phyloP scores from a whole-genome alignment of 306 rosid species.

The Begonia peltatifolia region DNA sequence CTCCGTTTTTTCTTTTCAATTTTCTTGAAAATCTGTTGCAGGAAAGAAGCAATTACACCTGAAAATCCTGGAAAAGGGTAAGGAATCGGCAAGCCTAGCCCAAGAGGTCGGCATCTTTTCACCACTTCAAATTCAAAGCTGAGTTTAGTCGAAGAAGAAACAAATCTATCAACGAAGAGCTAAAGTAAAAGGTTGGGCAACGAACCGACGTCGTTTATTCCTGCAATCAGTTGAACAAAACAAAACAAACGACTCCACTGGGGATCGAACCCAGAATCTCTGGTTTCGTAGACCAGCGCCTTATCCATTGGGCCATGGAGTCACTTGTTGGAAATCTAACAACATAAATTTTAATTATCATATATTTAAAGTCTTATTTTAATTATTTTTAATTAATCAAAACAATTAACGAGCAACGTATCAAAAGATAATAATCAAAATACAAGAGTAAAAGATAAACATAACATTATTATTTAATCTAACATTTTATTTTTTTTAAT shows the following conservation, averaged over 20 bases:
- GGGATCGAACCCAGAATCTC: slow-evolving; percentile 49
- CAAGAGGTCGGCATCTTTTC: slow-evolving; percentile 21
- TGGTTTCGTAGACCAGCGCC: slow-evolving; percentile 97
- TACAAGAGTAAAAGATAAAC: too few species aligned
- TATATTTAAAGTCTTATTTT: too few species aligned
- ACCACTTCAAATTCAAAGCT: not conserved
- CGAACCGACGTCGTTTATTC: slow-evolving; percentile 6
- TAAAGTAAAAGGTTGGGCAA: too few species aligned
- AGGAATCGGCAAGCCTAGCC: slow-evolving; percentile 29
- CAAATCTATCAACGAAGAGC: too few species aligned
- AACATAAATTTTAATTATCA: too few species aligned
- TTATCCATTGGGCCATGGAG: slow-evolving; percentile 83
- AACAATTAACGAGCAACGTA: too few species aligned
- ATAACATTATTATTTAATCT: too few species aligned
- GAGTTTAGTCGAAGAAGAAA: not conserved
- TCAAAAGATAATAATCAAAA: too few species aligned
- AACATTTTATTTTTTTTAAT: too few species aligned
- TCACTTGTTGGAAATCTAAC: not conserved
- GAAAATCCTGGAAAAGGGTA: slow-evolving; percentile 55
- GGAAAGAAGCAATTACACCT: slow-evolving; percentile 22
- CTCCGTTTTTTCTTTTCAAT: too few species aligned
- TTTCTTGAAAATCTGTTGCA: too few species aligned
- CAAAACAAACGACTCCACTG: slow-evolving; percentile 12
- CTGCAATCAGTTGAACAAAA: not conserved
- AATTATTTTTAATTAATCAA: too few species aligned